phyloP scores from a whole-genome alignment of 2,329 filamentous ascomycete species.

The Lizonia empirigonia region DNA sequence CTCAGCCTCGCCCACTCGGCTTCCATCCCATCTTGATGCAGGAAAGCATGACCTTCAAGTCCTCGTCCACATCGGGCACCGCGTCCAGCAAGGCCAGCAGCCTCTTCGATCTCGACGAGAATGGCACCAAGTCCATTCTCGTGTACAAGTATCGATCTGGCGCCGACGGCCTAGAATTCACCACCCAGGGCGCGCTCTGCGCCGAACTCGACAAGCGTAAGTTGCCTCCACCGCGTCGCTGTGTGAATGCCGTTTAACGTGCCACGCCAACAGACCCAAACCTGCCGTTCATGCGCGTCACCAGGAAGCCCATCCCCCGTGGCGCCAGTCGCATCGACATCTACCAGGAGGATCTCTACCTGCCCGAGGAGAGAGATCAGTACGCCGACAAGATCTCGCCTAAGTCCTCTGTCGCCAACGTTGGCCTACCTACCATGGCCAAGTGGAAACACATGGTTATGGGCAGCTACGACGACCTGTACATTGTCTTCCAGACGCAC shows the following conservation, averaged over 20 bases:
- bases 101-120: conserved; percentile 53
- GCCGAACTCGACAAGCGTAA: conserved; percentile 45
- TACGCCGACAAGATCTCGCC: conserved; percentile 54
- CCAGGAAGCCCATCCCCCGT: conserved; percentile 54
- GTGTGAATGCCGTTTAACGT: conserved; percentile 24
- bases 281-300: conserved; percentile 50
- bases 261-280: conserved; percentile 46
- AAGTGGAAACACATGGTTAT: conserved; percentile 55
- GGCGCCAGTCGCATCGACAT: conserved; percentile 55
- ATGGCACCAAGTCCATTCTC: conserved; percentile 51
- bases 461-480: conserved; percentile 55
- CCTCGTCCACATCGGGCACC: conserved; percentile 49
- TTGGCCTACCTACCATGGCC: conserved; percentile 52
- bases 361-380: conserved; percentile 41
- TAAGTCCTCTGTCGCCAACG: conserved; percentile 55
- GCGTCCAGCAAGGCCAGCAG: conserved; percentile 46
- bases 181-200: conserved; percentile 54
- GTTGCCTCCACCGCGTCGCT: conserved; percentile 15
- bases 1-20: conserved; percentile 35
- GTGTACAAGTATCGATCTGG: conserved; percentile 55
- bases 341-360: conserved; percentile 52
- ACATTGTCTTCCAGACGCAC: conserved; percentile 54
- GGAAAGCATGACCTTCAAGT: conserved; percentile 51
- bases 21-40: conserved; percentile 20
- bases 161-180: conserved; percentile 46